Evolutionary conservation across 2,329 filamentous ascomycete species (phyloP), one percentile per base, ranked within the genome.

Genomic region (Colletotrichum australisinense): DNA sequence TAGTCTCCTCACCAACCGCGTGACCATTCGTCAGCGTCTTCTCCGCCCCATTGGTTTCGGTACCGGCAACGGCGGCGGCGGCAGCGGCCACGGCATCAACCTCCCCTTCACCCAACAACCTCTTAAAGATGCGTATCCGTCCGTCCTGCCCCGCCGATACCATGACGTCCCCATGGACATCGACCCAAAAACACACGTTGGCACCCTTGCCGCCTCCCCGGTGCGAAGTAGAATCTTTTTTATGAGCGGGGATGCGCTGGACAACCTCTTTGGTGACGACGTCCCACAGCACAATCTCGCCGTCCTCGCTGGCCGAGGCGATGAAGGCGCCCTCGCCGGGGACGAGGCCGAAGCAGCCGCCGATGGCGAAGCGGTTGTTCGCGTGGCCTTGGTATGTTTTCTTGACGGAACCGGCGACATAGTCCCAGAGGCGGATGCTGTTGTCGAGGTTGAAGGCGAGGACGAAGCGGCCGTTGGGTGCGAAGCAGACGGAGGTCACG

Each of bases 321-420:
- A 95, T 90, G 78, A 97, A 97, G 0, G 86, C 80, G 70, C 74
- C 75, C 19, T 71, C 73, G 28, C 62, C 65, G 22, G 74, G 83
- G 56, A 83, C 78, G 66, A 90, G 88, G 14, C 94, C 95, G 79
- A 98, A 98, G 53, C 93, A 93, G 4, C 95, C 94, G 3, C 91
- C 91, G n/a, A 98, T 88, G 76, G 94, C 96, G 83, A 93, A 98
- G 74, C 92, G 92, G 67, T 91, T 88, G 81, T 99, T 99, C 67
- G 86, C 85, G 79, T 98, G 97, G 0, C 97, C 97, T 81, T 98
- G 95, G 83, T 98, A 99, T 16, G 97, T 99, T 87, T 99, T 99
- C 79, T 98, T 93, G 77, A 97, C 97, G 32, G 92, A 91, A 8
- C 96, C 96, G 49, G 95, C 91, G 9, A 97, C 93, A 80, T 98